A percentile compares a stretch with the other conserved stretches of the same genome.
Evolutionary conservation across 352 stramenopile genomes (phyloP).

Genomic region (Phytopythium vexans): DNA sequence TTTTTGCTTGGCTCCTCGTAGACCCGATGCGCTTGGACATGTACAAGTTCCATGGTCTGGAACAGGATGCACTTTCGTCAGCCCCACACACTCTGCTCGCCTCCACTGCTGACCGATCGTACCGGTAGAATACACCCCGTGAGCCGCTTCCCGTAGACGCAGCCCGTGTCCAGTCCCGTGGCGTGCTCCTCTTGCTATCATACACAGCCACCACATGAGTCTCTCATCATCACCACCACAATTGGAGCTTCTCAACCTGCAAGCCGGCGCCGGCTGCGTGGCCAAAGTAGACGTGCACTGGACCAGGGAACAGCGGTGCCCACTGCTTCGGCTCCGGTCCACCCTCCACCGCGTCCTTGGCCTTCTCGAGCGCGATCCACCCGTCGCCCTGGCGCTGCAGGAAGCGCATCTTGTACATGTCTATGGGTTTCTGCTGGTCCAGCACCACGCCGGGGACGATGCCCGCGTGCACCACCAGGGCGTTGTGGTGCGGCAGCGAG

Average conservation of each 20-base stretch:
- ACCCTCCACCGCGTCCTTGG: conserved; percentile 20
- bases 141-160: conserved; percentile 86
- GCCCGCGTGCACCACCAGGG: conserved; percentile 73
- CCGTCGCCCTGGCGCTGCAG: conserved; percentile 33
- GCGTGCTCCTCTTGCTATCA: conserved; percentile 80
- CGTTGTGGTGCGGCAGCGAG: conserved; percentile 51
- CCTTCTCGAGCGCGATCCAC: conserved; percentile 32
- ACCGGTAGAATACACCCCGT: conserved; percentile 88
- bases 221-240: neutral
- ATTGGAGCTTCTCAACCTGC: conserved; percentile 37
- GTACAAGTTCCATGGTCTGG: conserved; percentile 31
- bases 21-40: conserved; percentile 28
- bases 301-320: conserved; percentile 79
- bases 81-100: neutral
- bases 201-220: neutral
- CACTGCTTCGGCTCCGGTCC: conserved; percentile 36
- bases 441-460: conserved; percentile 57
- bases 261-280: conserved; percentile 86
- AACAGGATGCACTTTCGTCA: neutral
- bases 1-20: conserved; percentile 27
- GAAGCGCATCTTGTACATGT: conserved; percentile 94
- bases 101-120: neutral
- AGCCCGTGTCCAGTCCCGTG: conserved; percentile 90
- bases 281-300: conserved; percentile 87
- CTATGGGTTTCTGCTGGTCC: conserved; percentile 75